Evolutionary conservation across 2,329 filamentous ascomycete species (phyloP).

Genomic region (Pyricularia sp.): DNA sequence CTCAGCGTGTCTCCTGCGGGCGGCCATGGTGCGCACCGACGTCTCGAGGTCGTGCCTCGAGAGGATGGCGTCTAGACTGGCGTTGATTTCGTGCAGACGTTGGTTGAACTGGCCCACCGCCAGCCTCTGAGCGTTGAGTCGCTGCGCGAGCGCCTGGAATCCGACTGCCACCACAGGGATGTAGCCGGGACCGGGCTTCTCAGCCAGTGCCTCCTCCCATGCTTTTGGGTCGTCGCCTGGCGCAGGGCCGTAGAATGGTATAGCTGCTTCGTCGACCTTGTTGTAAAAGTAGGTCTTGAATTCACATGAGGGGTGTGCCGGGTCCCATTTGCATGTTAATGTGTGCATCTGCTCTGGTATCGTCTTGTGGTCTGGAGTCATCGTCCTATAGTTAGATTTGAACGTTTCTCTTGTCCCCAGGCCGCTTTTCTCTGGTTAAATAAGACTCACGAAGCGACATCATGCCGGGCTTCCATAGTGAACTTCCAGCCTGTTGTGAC

Average conservation of each 20-base stretch:
- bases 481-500: conserved; percentile 29
- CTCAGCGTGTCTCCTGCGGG: conserved; percentile 57
- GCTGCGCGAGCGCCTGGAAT: conserved; percentile 57
- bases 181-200: conserved; percentile 63
- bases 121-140: conserved; percentile 58
- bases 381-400: background rate
- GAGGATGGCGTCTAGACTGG: conserved; percentile 56
- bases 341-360: conserved; percentile 61
- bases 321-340: conserved; percentile 63
- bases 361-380: conserved; percentile 48
- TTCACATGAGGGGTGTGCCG: conserved; percentile 51
- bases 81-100: conserved; percentile 68
- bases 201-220: conserved; percentile 73
- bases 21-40: conserved; percentile 59
- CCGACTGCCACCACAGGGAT: conserved; percentile 67
- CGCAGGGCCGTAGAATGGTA: conserved; percentile 63
- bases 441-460: conserved; percentile 29
- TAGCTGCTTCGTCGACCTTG: conserved; percentile 58
- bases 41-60: conserved; percentile 65
- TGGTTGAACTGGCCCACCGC: conserved; percentile 58
- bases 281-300: conserved; percentile 86
- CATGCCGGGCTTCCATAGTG: conserved; percentile 39
- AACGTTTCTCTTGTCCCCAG: background rate
- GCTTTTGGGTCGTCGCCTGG: conserved; percentile 60
- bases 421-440: too few relatives aligned